Base-by-base conservation (phyloP, 2,329 filamentous ascomycete genomes). In the Colletotrichum tropicicola region DNA sequence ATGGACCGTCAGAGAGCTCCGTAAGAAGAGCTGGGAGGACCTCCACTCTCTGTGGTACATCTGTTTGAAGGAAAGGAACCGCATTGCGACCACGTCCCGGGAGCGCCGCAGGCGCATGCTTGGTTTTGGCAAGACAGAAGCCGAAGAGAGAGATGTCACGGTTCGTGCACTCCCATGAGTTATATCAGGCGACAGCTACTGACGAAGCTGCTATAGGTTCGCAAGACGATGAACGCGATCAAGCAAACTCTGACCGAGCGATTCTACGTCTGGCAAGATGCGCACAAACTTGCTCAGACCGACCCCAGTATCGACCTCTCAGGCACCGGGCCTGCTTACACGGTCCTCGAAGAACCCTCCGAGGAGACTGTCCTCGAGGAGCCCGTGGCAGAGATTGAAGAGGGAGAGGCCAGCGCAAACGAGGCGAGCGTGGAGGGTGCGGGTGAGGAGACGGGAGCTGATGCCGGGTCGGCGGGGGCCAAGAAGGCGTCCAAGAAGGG, bases 21-120 rank as follows among this genome's bases (percentile, higher is more conserved):
- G 94, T 68, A 85, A 87, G 68, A 98, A 98, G 81, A 93, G 91
- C 68, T 99, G 94, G 92, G 93, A 97, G 67, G 94, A 98, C 77
- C 81, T 99, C 72, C 94, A 98, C 78, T 83, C 85, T 67, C 84
- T 99, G 73, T 99, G 95, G 94, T 99, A 94, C 93, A 87, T 94
- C 59, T 98, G 96, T 76, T 87, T 91, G 65, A 94, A 92, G 81
- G 96, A 99, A 82, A 85, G 92, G 72, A 99, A 99, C 80, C 88
- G 92, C 70, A 88, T 98, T 71, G 85, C 89, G n/a, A 98, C 97
- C 28, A 89, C 91, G 70, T 84, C 84, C 56, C 78, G 84, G 61
- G 93, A 97, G 82, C 85, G 92, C 71, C 74, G 82, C 28, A 86
- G 91, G 70, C 74, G 92, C 59, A 83, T 90, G 69, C 84, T 92